Base-by-base conservation (phyloP, 169 alveolate species). In the Plasmodium vivax region DNA sequence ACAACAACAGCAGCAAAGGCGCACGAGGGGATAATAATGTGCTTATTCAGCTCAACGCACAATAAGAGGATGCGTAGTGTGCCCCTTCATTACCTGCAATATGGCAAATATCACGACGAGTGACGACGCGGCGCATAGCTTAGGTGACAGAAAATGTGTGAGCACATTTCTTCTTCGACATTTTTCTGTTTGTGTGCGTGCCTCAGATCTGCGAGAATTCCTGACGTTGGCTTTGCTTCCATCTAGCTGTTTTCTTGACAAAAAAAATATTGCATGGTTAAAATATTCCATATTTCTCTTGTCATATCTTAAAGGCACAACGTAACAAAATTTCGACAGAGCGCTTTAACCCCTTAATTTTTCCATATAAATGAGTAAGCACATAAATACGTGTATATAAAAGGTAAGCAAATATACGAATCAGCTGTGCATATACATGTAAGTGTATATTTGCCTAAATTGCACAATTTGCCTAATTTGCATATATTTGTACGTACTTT, bases 281-380 rank as follows among this genome's bases (percentile, higher is more conserved):
- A 80, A 80, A 80, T 43, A 80, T 80, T 80, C 71, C 85, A 80
- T 80, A 43, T 80, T 80, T 45, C 32, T 23, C 73, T 68, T 41
- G n/a, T 80, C 58, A 80, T 80, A 43, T 43, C 23, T 16, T 5
- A 80, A 41, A 80, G 56, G 36, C 23, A 32, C 51, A n/a, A 38
- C 47, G 45, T 80, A 16, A 80, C 38, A 68, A 68, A 68, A 27
- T 80, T 80, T 6, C 32, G 34, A 45, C 56, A 19, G 32, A 14
- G 36, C 36, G 19, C 32, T 80, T 38, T 51, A 45, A 43, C 74
- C 56, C 73, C 47, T 32, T 80, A 38, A 32, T 80, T 80, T 80
- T 27, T 30, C 85, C 71, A 14, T 80, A 80, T 43, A 68, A 68
- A 68, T 68, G 38, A 68, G 27, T n/a, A 68, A 68, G 3, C 4